These are phyloP conservation scores for Fusarium burgessii DNA, from an alignment of 2,329 filamentous ascomycete species.

Conservation along the genomic window DNA sequence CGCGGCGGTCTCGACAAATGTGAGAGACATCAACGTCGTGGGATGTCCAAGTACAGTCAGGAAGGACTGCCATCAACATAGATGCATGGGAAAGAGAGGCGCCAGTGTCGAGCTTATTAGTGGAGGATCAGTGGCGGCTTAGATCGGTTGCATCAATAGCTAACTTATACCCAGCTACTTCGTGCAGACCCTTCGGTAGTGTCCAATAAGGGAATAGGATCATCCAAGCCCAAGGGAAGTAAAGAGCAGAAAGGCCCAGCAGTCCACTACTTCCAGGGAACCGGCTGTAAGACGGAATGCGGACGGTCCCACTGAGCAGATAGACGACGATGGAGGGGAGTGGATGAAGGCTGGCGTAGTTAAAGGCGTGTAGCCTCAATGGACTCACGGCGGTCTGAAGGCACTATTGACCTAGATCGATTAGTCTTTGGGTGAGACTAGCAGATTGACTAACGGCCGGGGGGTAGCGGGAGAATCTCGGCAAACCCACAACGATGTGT, in stretches of 20 bases:
- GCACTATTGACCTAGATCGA: constrained; percentile 19
- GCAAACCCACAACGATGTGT: neutral
- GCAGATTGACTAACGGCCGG: neutral
- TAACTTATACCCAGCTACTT: constrained; percentile 42
- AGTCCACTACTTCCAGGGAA: constrained; percentile 42
- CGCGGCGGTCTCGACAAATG: constrained; percentile 34
- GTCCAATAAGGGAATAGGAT: constrained; percentile 38
- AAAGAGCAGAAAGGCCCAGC: constrained; percentile 37
- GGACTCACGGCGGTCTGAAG: constrained; percentile 13
- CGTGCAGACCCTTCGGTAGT: constrained; percentile 14
- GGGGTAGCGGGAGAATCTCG: neutral
- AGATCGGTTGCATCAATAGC: constrained; percentile 43
- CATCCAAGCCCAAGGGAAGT: constrained; percentile 34
- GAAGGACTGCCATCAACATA: constrained; percentile 25
- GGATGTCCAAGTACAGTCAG: constrained; percentile 18
- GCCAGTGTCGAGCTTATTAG: constrained; percentile 28
- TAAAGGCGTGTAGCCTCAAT: constrained; percentile 21
- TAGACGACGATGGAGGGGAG: constrained; percentile 23
- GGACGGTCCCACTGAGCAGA: constrained; percentile 42
- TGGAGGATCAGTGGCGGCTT: constrained; percentile 34
- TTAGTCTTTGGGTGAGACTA: constrained; percentile 21
- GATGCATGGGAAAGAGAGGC: constrained; percentile 26
- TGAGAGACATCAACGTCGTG: constrained; percentile 39
- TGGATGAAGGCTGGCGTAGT: constrained; percentile 30
- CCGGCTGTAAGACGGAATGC: constrained; percentile 43